Percentiles rank a stretch among this genome's conserved stretches.
phyloP scores from a whole-genome alignment of 495 filamentous ascomycete genomes.

The Cenococcum geophilum region DNA sequence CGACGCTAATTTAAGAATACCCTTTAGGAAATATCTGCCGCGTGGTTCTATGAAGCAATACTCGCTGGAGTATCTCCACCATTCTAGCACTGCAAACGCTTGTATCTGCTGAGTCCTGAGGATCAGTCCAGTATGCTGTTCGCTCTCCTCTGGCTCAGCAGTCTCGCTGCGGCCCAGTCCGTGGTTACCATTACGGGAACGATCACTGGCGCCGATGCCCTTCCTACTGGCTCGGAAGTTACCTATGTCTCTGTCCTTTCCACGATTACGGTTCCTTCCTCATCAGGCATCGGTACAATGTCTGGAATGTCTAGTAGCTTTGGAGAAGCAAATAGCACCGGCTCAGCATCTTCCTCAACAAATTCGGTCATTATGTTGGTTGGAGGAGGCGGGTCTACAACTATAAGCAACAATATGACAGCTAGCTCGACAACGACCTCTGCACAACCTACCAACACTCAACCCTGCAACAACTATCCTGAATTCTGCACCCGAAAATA shows the following conservation, averaged over 20 bases:
- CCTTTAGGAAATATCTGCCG: too few relatives aligned
- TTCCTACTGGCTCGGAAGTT: slow-evolving; percentile 15
- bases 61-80: neutral
- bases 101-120: neutral
- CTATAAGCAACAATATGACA: slow-evolving; percentile 16
- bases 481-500: slow-evolving; percentile 78
- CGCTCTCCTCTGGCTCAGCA: neutral
- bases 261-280: slow-evolving; percentile 1
- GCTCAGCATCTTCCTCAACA: slow-evolving; percentile 7
- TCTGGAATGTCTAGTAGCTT: slow-evolving; percentile 5
- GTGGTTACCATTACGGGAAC: neutral
- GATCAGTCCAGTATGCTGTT: slow-evolving; percentile 1
- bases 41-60: neutral
- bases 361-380: slow-evolving; percentile 15
- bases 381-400: slow-evolving; percentile 8
- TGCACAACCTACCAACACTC: slow-evolving; percentile 33
- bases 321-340: slow-evolving; percentile 13
- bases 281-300: slow-evolving; percentile 10
- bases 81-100: neutral
- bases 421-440: slow-evolving; percentile 22
- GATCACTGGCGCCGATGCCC: slow-evolving; percentile 19
- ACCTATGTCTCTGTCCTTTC: slow-evolving; percentile 19
- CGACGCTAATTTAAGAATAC: too few relatives aligned
- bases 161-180: slow-evolving; percentile 6
- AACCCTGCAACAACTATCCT: slow-evolving; percentile 78